Evolutionary conservation across 2,329 filamentous ascomycete genomes (phyloP).

Genomic region (Amauroascus niger): DNA sequence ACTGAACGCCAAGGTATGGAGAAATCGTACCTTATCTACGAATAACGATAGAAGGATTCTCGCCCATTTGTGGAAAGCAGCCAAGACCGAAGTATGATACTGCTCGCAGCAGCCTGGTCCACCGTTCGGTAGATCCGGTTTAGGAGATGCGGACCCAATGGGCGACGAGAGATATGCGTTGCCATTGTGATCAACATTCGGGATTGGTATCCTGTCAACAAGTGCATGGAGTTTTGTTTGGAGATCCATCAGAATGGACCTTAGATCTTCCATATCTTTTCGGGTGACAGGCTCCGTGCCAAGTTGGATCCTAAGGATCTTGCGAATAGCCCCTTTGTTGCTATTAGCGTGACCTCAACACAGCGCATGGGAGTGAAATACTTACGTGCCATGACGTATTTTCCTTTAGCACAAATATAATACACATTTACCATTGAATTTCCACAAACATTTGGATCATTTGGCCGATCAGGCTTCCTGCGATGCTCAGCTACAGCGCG

Average conservation of each 20-base stretch:
- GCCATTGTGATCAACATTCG: slow-evolving; percentile 2
- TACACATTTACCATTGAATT: slow-evolving; percentile 36
- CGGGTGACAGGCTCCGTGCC: slow-evolving; percentile 37
- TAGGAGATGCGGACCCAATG: slow-evolving; percentile 20
- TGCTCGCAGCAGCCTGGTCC: slow-evolving; percentile 33
- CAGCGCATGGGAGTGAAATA: slow-evolving; percentile 10
- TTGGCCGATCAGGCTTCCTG: slow-evolving; percentile 32
- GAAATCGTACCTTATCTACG: slow-evolving; percentile 32
- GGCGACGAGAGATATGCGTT: slow-evolving; percentile 24
- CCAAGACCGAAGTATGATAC: slow-evolving; percentile 36
- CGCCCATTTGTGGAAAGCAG: slow-evolving; percentile 41
- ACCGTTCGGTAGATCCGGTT: slow-evolving; percentile 30
- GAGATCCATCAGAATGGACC: slow-evolving; percentile 34
- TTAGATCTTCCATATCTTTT: slow-evolving; percentile 38
- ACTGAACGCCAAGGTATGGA: not conserved
- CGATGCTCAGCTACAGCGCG: slow-evolving; percentile 26
- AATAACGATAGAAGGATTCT: slow-evolving; percentile 37
- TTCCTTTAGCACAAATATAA: slow-evolving; percentile 37
- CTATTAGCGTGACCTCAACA: not conserved
- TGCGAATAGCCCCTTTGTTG: slow-evolving; percentile 32
- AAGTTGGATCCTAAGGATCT: slow-evolving; percentile 37
- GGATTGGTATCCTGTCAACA: slow-evolving; percentile 34
- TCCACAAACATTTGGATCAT: slow-evolving; percentile 35
- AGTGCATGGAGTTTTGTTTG: slow-evolving; percentile 36
- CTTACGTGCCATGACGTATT: slow-evolving; percentile 39